Conservation (phyloP, 2,329 filamentous ascomycete genomes). For the Hypoxylon rubiginosum region DNA sequence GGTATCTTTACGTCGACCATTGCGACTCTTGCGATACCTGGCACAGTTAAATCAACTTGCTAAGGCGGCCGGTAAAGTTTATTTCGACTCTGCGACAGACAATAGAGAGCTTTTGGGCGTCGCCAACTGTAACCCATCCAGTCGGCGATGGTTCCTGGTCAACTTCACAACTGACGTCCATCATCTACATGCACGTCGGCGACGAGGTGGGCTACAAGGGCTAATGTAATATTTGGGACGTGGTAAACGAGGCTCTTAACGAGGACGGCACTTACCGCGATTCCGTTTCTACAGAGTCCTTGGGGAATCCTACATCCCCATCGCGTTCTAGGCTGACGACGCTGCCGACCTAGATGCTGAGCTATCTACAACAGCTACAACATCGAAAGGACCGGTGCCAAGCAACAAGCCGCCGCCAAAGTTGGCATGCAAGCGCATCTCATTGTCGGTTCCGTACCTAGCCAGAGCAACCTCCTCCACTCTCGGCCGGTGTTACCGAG, state of each 20-base stretch:
- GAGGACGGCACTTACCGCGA: slow-evolving; percentile 68
- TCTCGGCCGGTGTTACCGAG: slow-evolving; percentile 63
- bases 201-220: slow-evolving; percentile 69
- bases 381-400: slow-evolving; percentile 66
- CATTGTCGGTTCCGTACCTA: slow-evolving; percentile 66
- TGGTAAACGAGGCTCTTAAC: slow-evolving; percentile 73
- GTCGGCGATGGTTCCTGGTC: slow-evolving; percentile 64
- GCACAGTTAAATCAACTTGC: slow-evolving; percentile 65
- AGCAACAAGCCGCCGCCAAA: slow-evolving; percentile 59
- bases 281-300: slow-evolving; percentile 68
- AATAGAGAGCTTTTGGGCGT: slow-evolving; percentile 66
- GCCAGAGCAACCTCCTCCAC: slow-evolving; percentile 59
- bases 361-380: slow-evolving; percentile 72
- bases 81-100: slow-evolving; percentile 76
- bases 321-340: slow-evolving; percentile 69
- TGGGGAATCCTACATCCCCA: slow-evolving; percentile 68
- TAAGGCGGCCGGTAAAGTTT: slow-evolving; percentile 67
- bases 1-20: slow-evolving; percentile 11
- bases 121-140: slow-evolving; percentile 39
- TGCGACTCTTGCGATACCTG: slow-evolving; percentile 38
- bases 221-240: slow-evolving; percentile 74
- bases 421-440: slow-evolving; percentile 73
- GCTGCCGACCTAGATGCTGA: slow-evolving; percentile 68
- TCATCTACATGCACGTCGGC: slow-evolving; percentile 72
- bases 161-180: slow-evolving; percentile 66